These are phyloP conservation scores for Trichosporon sp. DNA, from an alignment of 1,284 basidiomycete genomes.

Conservation along the genomic window DNA sequence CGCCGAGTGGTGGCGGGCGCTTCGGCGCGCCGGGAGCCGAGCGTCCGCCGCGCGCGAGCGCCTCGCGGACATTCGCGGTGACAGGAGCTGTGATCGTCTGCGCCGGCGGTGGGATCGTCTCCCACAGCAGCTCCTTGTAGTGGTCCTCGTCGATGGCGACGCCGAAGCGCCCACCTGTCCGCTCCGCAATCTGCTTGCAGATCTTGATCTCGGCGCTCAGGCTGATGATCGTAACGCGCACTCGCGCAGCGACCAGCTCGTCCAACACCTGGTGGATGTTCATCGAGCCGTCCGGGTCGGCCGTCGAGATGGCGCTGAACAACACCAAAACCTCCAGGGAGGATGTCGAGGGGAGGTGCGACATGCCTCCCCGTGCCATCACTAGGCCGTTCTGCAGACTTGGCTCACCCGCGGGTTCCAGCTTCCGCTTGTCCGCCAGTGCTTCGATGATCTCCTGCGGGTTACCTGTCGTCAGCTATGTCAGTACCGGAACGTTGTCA, in stretches of 20 bases:
- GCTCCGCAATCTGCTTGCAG: constrained; percentile 81
- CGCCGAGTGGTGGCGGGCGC: constrained; percentile 61
- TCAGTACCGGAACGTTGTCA: background rate
- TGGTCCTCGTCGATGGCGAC: constrained; percentile 97
- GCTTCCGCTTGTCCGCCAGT: constrained; percentile 77
- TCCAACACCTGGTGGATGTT: constrained; percentile 82
- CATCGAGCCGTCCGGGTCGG: constrained; percentile 79
- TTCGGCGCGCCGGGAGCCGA: constrained; percentile 24
- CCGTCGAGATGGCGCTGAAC: constrained; percentile 91
- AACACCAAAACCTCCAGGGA: constrained; percentile 91
- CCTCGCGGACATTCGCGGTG: constrained; percentile 45
- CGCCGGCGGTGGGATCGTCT: constrained; percentile 90
- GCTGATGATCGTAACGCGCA: constrained; percentile 87
- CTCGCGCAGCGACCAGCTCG: constrained; percentile 70
- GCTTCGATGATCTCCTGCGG: constrained; percentile 86
- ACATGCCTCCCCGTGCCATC: constrained; percentile 88
- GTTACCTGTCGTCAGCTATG: constrained; percentile 60
- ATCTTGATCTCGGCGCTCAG: constrained; percentile 97
- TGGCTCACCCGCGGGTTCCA: constrained; percentile 88
- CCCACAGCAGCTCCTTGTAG: constrained; percentile 90
- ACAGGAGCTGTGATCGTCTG: constrained; percentile 55
- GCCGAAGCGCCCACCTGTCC: constrained; percentile 84
- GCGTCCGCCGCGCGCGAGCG: constrained; percentile 53
- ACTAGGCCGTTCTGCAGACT: constrained; percentile 94
- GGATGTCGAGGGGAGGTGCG: constrained; percentile 90